Conservation (phyloP, 257 asterid species). For the Ilex aquifolium region DNA sequence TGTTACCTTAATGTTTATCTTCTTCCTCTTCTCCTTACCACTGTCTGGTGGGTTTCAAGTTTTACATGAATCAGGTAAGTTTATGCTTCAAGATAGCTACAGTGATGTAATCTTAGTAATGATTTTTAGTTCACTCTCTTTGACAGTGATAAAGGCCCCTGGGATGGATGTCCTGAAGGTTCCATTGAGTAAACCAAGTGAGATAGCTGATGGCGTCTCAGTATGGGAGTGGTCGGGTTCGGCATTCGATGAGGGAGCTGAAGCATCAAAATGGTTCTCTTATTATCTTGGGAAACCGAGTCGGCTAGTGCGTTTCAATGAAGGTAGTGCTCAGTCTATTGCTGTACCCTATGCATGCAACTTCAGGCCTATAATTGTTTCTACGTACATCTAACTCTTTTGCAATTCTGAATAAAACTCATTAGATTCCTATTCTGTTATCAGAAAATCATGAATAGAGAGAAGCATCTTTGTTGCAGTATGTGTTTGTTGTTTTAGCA, state of each 20-base stretch:
- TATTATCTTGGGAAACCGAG: conserved; percentile 52
- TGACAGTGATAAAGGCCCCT: conserved; percentile 53
- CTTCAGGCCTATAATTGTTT: neutral
- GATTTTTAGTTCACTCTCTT: neutral
- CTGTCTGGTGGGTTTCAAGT: neutral
- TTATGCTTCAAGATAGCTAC: neutral
- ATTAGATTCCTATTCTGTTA: neutral
- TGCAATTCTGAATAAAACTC: neutral
- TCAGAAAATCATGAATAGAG: neutral
- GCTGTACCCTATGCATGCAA: neutral
- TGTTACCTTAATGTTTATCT: neutral
- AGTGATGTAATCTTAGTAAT: neutral
- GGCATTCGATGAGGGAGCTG: conserved; percentile 67
- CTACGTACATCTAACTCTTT: too few relatives aligned
- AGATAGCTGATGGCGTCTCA: conserved; percentile 46
- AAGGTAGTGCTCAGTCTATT: conserved; percentile 32
- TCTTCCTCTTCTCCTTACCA: neutral
- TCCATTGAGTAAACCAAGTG: conserved; percentile 35
- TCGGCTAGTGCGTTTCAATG: conserved; percentile 62
- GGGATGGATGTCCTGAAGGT: conserved; percentile 58
- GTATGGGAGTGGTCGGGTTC: conserved; percentile 92
- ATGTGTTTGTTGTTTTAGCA: too few relatives aligned
- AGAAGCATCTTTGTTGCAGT: too few relatives aligned
- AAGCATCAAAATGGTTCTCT: conserved; percentile 73
- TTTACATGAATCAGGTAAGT: too few relatives aligned